A percentile compares a stretch with the other conserved stretches of the same genome.
Evolutionary conservation across 768 basidiomycete genomes (phyloP).

Genomic region (Lyophyllum atratum): DNA sequence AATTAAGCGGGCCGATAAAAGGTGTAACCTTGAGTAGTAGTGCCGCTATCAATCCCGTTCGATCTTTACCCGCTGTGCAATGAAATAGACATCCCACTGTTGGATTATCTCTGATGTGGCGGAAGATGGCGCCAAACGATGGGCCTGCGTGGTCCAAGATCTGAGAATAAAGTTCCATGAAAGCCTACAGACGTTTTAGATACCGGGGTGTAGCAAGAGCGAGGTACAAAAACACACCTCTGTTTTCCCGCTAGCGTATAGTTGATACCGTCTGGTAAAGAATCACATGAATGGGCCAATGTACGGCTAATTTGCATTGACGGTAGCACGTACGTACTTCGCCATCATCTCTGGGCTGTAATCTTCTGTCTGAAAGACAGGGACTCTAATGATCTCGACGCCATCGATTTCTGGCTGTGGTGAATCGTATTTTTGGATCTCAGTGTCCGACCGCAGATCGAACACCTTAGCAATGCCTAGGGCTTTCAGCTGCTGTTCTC

Average conservation of each 20-base stretch:
- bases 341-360: constrained; percentile 86
- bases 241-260: constrained; percentile 80
- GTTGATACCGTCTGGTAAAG: constrained; percentile 56
- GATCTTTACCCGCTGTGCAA: constrained; percentile 86
- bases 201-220: not conserved
- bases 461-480: constrained; percentile 71
- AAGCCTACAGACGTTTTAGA: constrained; percentile 49
- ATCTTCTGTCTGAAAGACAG: constrained; percentile 73
- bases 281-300: constrained; percentile 24
- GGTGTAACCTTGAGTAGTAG: constrained; percentile 62
- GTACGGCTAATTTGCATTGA: constrained; percentile 14
- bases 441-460: constrained; percentile 79
- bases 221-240: constrained; percentile 46
- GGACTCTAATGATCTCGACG: constrained; percentile 58
- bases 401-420: constrained; percentile 67
- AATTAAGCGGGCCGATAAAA: not conserved
- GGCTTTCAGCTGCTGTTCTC: constrained; percentile 54
- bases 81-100: constrained; percentile 69
- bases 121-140: constrained; percentile 70
- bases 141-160: constrained; percentile 73
- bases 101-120: constrained; percentile 73
- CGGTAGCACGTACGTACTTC: constrained; percentile 61
- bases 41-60: constrained; percentile 77
- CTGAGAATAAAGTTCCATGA: constrained; percentile 80
- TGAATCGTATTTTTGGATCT: constrained; percentile 72